A percentile compares a stretch with the other conserved stretches of the same genome.
Evolutionary conservation across 2,329 filamentous ascomycete species (phyloP).

Genomic region (Colletotrichum sp.): DNA sequence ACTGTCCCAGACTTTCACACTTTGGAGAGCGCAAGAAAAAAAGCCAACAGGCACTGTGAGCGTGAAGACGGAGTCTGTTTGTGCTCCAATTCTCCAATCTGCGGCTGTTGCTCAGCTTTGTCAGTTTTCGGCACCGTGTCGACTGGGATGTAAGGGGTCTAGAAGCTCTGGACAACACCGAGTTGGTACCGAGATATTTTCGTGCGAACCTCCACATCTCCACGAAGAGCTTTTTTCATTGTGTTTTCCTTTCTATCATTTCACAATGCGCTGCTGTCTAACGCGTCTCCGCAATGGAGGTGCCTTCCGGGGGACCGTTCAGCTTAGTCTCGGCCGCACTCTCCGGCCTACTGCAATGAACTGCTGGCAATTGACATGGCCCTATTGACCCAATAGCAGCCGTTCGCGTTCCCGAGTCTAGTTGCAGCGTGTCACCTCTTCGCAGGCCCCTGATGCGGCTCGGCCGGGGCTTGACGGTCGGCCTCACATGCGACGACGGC

Average conservation of each 20-base stretch:
- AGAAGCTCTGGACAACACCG: not conserved
- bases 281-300: not conserved
- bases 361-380: not conserved
- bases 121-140: not conserved
- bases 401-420: not conserved
- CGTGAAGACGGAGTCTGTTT: not conserved
- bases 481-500: not conserved
- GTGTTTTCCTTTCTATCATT: not conserved
- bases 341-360: not conserved
- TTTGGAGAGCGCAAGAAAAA: not conserved
- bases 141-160: not conserved
- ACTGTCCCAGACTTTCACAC: not conserved
- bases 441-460: not conserved
- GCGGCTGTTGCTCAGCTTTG: not conserved
- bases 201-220: not conserved
- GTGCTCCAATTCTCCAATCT: not conserved
- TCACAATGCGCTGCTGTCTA: not conserved
- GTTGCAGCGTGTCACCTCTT: not conserved
- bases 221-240: not conserved
- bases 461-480: too few relatives aligned
- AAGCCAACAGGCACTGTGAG: not conserved
- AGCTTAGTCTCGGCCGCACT: not conserved
- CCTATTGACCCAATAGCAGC: not conserved
- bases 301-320: not conserved
- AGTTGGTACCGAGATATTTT: slow-evolving; percentile 12